Percentiles rank a stretch among this genome's conserved stretches.
phyloP scores from a whole-genome alignment of 192 early-diverging fungal genomes.

The Gaertneriomyces sp. region DNA sequence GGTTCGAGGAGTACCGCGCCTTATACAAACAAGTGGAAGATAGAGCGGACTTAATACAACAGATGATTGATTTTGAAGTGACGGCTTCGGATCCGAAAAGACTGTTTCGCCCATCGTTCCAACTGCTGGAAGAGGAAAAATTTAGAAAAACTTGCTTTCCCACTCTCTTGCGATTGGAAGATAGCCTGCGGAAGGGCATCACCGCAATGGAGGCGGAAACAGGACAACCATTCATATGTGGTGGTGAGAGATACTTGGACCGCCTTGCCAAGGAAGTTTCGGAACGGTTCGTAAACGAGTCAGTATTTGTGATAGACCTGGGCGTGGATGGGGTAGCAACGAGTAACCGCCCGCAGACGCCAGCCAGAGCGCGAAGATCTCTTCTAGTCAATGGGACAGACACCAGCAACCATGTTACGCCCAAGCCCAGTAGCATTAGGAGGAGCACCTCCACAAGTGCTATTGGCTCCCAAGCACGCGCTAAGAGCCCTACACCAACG shows the following conservation, averaged over 20 bases:
- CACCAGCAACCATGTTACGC: too few species aligned
- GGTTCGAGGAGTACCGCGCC: slow-evolving; percentile 17
- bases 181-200: slow-evolving; percentile 49
- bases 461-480: too few species aligned
- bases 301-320: slow-evolving; percentile 51
- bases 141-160: slow-evolving; percentile 76
- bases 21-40: slow-evolving; percentile 31
- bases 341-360: too few species aligned
- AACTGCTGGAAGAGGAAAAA: slow-evolving; percentile 77
- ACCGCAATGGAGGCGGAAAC: slow-evolving; percentile 46
- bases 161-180: slow-evolving; percentile 64
- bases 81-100: slow-evolving; percentile 71
- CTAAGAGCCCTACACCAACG: too few species aligned
- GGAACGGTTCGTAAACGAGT: slow-evolving; percentile 54
- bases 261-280: slow-evolving; percentile 38
- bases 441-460: too few species aligned
- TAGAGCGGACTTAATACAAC: slow-evolving; percentile 37
- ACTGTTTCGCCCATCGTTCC: slow-evolving; percentile 70
- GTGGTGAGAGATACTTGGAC: slow-evolving; percentile 15
- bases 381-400: too few species aligned
- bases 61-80: slow-evolving; percentile 75
- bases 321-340: neutral
- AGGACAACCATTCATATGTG: neutral
- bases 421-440: too few species aligned
- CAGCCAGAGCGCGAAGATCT: too few species aligned